Evolutionary conservation across 768 basidiomycete genomes (phyloP).

Genomic region (Holtermannia corniformis): DNA sequence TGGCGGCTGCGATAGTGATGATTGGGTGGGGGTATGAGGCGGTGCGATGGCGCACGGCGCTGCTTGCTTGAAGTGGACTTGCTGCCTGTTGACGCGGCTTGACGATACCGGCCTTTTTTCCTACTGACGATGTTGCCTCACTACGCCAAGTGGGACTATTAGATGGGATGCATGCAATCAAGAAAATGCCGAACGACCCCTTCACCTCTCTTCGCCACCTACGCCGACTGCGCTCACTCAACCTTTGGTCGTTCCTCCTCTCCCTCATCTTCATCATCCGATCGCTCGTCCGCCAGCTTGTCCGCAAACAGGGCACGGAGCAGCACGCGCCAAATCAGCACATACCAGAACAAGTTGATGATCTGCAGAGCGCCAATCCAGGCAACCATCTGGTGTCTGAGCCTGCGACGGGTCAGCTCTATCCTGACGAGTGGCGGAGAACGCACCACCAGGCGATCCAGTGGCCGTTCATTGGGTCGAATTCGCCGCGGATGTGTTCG

Average conservation of each 20-base stretch:
- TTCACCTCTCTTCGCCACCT: constrained; percentile 7
- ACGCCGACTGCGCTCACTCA: constrained; percentile 18
- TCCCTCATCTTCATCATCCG: constrained; percentile 52
- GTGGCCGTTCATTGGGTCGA: constrained; percentile 50
- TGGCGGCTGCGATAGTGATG: constrained; percentile 25
- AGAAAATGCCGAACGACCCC: neutral
- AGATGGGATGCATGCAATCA: too few relatives aligned
- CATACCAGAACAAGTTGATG: constrained; percentile 91
- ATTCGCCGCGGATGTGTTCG: constrained; percentile 6
- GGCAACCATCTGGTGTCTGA: constrained; percentile 68
- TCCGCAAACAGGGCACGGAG: constrained; percentile 48
- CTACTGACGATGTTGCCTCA: too few relatives aligned
- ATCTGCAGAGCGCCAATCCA: constrained; percentile 66
- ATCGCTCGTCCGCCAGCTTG: constrained; percentile 55
- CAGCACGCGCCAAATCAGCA: constrained; percentile 67
- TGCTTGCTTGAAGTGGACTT: constrained; percentile 5
- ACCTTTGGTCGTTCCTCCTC: constrained; percentile 17
- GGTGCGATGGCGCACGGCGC: constrained; percentile 23
- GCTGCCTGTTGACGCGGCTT: too few relatives aligned
- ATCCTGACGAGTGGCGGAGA: neutral
- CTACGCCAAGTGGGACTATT: too few relatives aligned
- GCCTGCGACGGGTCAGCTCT: constrained; percentile 43
- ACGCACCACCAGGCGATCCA: constrained; percentile 57
- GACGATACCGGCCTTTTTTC: too few relatives aligned
- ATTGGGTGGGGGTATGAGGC: constrained; percentile 34